Percentiles rank a stretch among this genome's conserved stretches.
Evolutionary conservation across 2,329 filamentous ascomycete species (phyloP).

Genomic region (Pseudogymnoascus sp.): DNA sequence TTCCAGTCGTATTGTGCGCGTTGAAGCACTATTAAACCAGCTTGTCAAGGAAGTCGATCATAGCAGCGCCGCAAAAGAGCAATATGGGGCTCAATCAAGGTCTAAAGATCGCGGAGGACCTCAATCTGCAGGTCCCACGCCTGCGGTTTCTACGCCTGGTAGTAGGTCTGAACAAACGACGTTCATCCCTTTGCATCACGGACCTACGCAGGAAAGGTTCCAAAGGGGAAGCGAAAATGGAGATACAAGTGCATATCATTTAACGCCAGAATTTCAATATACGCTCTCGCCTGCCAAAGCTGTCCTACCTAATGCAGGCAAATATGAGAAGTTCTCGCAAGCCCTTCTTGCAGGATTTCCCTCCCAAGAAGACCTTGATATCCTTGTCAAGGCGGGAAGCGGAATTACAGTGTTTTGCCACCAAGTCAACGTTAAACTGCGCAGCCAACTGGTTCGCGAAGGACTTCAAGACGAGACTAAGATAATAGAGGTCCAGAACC

Average conservation of each 20-base stretch:
- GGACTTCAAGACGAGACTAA: background rate
- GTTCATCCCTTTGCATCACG: constrained; percentile 41
- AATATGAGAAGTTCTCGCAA: constrained; percentile 11
- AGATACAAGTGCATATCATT: background rate
- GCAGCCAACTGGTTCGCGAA: background rate
- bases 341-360: constrained; percentile 20
- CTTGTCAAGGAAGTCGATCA: constrained; percentile 34
- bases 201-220: constrained; percentile 27
- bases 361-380: constrained; percentile 18
- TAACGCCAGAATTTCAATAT: background rate
- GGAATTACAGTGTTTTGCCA: background rate
- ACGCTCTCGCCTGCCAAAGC: background rate
- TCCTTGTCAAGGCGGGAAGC: background rate
- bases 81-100: constrained; percentile 32
- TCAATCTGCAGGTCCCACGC: constrained; percentile 16
- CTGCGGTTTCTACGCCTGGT: constrained; percentile 44
- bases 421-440: background rate
- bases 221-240: background rate
- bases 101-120: constrained; percentile 28
- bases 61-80: constrained; percentile 26
- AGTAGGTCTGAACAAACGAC: constrained; percentile 40
- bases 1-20: constrained; percentile 35
- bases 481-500: constrained; percentile 22
- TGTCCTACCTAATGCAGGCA: constrained; percentile 12
- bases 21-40: constrained; percentile 42